Percentiles rank a stretch among this genome's conserved stretches.
These are phyloP conservation scores for Sarcodon aspratus DNA, from an alignment of 768 basidiomycete genomes.

Conservation along the genomic window DNA sequence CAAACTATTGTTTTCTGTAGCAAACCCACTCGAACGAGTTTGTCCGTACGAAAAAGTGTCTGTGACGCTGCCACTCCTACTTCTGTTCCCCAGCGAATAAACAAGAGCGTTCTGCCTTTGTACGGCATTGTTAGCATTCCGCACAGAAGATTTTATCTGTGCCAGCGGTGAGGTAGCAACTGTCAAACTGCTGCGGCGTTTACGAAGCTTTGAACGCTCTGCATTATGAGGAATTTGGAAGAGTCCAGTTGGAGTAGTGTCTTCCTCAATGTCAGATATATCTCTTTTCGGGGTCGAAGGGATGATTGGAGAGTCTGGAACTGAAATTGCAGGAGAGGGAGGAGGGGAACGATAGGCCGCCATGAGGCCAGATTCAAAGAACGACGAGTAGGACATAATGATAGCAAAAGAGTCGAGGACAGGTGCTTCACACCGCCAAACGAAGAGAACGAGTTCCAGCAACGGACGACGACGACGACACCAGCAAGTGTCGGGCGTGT, in stretches of 20 bases:
- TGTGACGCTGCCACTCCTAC: conserved; percentile 36
- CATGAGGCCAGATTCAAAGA: conserved; percentile 63
- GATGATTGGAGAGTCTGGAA: conserved; percentile 13
- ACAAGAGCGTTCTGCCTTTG: conserved; percentile 34
- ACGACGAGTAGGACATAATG: conserved; percentile 37
- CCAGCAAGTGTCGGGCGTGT: no score
- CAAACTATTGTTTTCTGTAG: conserved; percentile 27
- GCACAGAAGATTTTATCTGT: conserved; percentile 36
- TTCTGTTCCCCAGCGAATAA: conserved; percentile 23
- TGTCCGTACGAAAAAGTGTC: neutral
- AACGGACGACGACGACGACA: no score
- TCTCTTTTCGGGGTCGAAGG: conserved; percentile 14
- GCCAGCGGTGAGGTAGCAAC: conserved; percentile 41
- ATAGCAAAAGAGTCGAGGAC: no score
- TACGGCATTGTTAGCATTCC: conserved; percentile 38
- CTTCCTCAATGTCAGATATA: conserved; percentile 22
- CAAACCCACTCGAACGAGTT: neutral
- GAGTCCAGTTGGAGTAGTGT: conserved; percentile 24
- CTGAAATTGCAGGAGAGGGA: conserved; percentile 12
- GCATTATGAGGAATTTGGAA: conserved; percentile 11
- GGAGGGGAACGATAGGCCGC: conserved; percentile 27
- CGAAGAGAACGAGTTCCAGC: no score
- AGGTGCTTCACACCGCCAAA: no score
- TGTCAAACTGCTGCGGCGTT: conserved; percentile 54
- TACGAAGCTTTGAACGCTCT: conserved; percentile 34